These are phyloP conservation scores for Dendrocalamus latiflorus DNA, from an alignment of 202 grass and related monocot species.

Conservation along the genomic window DNA sequence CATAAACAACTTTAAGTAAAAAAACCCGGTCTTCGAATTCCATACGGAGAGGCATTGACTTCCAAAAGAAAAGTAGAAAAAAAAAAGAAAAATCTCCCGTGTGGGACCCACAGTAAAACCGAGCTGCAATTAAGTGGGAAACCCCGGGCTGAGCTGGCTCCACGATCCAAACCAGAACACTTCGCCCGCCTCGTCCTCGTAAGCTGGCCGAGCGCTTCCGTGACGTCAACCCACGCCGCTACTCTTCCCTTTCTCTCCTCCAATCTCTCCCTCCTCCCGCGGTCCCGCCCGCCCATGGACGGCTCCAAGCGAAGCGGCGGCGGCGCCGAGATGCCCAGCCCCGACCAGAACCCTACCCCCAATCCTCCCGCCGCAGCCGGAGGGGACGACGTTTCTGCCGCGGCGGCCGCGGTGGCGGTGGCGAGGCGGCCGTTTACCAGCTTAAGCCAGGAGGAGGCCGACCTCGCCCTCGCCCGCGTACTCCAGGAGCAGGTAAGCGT, in stretches of 20 bases:
- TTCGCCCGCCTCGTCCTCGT: too few species aligned
- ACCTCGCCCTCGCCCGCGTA: constrained; percentile 87
- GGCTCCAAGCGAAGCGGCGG: constrained; percentile 27
- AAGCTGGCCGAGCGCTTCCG: too few species aligned
- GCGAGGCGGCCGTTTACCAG: constrained; percentile 76
- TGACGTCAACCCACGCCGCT: background rate
- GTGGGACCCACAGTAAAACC: too few species aligned
- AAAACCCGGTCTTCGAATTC: too few species aligned
- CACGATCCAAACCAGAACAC: too few species aligned
- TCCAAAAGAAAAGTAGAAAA: too few species aligned
- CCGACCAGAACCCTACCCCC: constrained; percentile 38
- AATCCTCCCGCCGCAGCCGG: background rate
- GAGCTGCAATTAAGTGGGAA: too few species aligned
- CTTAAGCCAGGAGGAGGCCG: constrained; percentile 89
- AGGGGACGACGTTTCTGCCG: background rate
- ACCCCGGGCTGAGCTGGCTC: too few species aligned
- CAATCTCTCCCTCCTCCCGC: background rate
- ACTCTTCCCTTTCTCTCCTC: background rate
- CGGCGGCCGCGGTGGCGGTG: background rate
- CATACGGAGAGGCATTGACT: too few species aligned
- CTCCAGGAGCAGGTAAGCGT: constrained; percentile 78
- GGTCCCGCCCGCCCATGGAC: constrained; percentile 72
- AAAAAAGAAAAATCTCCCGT: too few species aligned
- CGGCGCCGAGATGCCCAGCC: constrained; percentile 26
- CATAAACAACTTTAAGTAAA: too few species aligned